A percentile compares a stretch with the other conserved stretches of the same genome.
These are phyloP conservation scores for Aureobasidium sp. DNA, from an alignment of 2,329 filamentous ascomycete species.

Conservation along the genomic window DNA sequence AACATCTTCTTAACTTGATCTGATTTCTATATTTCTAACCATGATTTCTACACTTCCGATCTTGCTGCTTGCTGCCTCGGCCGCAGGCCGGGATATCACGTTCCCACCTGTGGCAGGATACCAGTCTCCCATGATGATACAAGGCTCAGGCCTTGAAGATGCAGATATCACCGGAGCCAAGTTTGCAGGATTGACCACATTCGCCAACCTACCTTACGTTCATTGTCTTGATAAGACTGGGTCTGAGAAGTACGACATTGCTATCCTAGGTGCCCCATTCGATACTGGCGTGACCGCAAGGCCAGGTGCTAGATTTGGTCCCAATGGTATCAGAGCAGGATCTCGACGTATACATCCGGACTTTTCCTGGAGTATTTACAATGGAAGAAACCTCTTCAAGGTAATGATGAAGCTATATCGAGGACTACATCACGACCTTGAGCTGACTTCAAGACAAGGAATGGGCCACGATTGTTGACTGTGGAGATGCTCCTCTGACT, in stretches of 20 bases:
- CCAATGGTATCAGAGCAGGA: constrained; percentile 42
- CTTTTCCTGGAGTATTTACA: constrained; percentile 40
- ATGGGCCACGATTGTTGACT: constrained; percentile 47
- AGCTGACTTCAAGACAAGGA: constrained; percentile 17
- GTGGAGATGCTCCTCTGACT: constrained; percentile 44
- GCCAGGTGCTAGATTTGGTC: constrained; percentile 43
- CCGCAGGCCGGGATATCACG: constrained; percentile 30
- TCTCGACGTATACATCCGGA: constrained; percentile 38
- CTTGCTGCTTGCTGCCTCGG: constrained; percentile 12
- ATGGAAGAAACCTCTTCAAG: constrained; percentile 34
- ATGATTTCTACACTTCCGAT: constrained; percentile 4
- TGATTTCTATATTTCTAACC: neutral
- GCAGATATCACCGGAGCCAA: constrained; percentile 19
- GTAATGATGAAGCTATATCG: neutral
- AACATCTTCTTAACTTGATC: too few species aligned
- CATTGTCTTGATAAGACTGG: constrained; percentile 32
- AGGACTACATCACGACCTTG: neutral
- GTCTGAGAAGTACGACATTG: constrained; percentile 36
- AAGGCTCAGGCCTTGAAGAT: constrained; percentile 19
- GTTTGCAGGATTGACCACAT: constrained; percentile 38
- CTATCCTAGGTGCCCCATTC: constrained; percentile 41
- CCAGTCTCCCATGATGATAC: constrained; percentile 25
- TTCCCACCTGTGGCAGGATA: constrained; percentile 33
- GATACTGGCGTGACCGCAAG: constrained; percentile 42
- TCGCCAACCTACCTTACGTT: constrained; percentile 41